Base-by-base conservation (phyloP, 768 basidiomycete species). In the Rhizopogon sp. region DNA sequence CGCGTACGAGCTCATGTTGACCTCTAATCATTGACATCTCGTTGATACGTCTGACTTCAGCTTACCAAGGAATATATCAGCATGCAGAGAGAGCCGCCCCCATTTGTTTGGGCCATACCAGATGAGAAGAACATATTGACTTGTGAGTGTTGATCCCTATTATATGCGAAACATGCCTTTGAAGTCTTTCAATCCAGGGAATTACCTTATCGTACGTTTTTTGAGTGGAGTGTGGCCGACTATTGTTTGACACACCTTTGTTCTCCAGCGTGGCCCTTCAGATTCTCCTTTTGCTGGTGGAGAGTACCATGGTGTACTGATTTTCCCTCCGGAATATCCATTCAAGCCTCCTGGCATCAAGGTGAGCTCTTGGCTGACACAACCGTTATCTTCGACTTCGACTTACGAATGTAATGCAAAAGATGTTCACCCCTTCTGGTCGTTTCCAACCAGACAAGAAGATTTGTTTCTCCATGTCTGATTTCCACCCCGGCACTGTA, bases 401-500 rank as follows among this genome's bases (percentile, higher is more conserved):
- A 33, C 45, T 51, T 17, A 53, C 41, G 46, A 10, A 50, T 33
- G 44, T 57, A 42, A 50, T n/a, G 39, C 42, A 56, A 20, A 62
- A 94, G 92, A 92, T 94, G 90, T 81, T 85, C 62, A 94, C 93
- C 13, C 93, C 93, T 0, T 91, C 90, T 5, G 93, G 93, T 17
- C 84, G 93, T 56, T 95, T 95, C 72, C 83, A 89, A 60, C 90
- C 90, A 20, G 90, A 93, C 77, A 86, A 84, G 74, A 97, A 94
- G 79, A 97, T 98, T 53, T 98, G 95, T 68, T 96, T 97, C 74
- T 96, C 93, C 22, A 97, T 98, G 93, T 93, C 92, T 3, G 92
- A 94, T 70, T 94, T 93, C 66, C 93, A 94, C 65, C 91, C 93
- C 0, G 91, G 90, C 58, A 81, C 89, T 11, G 90, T 92, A 62